Conservation (phyloP, 148 eudicot species). For the Suaeda aralocaspica region DNA sequence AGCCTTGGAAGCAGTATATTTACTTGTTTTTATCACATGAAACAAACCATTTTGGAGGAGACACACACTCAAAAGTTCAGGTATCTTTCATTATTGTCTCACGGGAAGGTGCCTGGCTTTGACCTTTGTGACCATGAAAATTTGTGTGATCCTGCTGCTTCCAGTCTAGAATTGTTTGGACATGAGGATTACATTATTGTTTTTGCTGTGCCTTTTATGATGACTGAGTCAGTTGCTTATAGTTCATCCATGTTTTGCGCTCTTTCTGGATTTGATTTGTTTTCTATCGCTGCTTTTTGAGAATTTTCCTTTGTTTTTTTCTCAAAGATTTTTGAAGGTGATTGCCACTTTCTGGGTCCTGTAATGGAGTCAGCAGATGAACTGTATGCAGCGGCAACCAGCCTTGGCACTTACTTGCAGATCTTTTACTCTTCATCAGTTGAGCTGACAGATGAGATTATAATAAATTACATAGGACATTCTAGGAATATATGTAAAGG, state of each 20-base stretch:
- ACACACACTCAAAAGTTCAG: not conserved
- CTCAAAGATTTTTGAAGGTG: slow-evolving; percentile 85
- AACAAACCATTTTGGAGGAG: not conserved
- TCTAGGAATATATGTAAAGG: slow-evolving; percentile 38
- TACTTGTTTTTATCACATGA: not conserved
- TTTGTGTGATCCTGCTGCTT: not conserved
- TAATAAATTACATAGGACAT: slow-evolving; percentile 52
- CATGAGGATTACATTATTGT: not conserved
- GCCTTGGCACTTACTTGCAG: slow-evolving; percentile 74
- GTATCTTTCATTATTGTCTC: not conserved
- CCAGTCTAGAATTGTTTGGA: not conserved
- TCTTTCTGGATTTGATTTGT: not conserved
- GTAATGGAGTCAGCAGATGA: slow-evolving; percentile 89
- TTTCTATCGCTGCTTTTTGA: not conserved
- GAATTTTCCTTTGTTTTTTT: not conserved
- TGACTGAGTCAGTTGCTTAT: not conserved
- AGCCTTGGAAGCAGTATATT: not conserved
- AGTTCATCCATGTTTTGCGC: not conserved
- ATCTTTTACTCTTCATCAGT: slow-evolving; percentile 67
- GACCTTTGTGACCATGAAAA: not conserved
- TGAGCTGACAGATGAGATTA: slow-evolving; percentile 82
- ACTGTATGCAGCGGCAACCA: slow-evolving; percentile 89
- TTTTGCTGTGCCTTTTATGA: not conserved
- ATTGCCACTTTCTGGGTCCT: slow-evolving; percentile 53
- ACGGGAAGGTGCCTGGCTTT: not conserved